Conservation (phyloP, 2,329 filamentous ascomycete genomes). For the Aureobasidium leucospermi region DNA sequence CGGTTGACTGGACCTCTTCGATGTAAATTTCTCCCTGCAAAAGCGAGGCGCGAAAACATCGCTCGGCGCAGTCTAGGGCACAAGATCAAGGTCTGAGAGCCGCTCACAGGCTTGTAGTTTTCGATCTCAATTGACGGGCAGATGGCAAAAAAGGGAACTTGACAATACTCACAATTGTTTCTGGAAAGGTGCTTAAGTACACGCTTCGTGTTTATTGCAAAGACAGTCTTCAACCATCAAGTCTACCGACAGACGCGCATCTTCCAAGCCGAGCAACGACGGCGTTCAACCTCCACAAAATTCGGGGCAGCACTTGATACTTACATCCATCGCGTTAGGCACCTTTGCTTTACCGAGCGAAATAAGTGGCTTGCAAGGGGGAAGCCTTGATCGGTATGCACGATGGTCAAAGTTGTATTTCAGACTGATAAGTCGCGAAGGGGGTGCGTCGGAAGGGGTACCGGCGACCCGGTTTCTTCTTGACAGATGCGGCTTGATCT, state of each 20-base stretch:
- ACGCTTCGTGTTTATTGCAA: not conserved
- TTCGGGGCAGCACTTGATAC: not conserved
- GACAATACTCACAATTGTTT: not conserved
- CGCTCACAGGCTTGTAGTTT: not conserved
- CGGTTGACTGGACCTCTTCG: not conserved
- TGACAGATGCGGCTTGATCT: not conserved
- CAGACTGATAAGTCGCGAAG: conserved; percentile 9
- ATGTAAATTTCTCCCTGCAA: not conserved
- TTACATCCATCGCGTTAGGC: conserved; percentile 12
- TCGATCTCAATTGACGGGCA: not conserved
- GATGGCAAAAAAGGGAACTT: not conserved
- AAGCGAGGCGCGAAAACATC: not conserved
- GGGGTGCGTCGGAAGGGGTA: not conserved
- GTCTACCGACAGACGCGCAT: not conserved
- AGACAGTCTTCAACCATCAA: not conserved
- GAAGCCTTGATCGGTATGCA: conserved; percentile 3
- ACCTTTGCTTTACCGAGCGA: not conserved
- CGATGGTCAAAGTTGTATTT: conserved; percentile 8
- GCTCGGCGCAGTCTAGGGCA: not conserved
- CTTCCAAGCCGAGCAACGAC: conserved; percentile 1
- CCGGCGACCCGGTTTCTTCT: conserved; percentile 6
- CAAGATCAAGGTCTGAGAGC: too few species aligned
- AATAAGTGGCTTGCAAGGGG: conserved; percentile 14
- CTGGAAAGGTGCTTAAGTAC: not conserved
- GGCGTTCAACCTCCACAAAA: not conserved